These are phyloP conservation scores for Podospora tetraspora DNA, from an alignment of 495 filamentous ascomycete genomes.

Conservation along the genomic window DNA sequence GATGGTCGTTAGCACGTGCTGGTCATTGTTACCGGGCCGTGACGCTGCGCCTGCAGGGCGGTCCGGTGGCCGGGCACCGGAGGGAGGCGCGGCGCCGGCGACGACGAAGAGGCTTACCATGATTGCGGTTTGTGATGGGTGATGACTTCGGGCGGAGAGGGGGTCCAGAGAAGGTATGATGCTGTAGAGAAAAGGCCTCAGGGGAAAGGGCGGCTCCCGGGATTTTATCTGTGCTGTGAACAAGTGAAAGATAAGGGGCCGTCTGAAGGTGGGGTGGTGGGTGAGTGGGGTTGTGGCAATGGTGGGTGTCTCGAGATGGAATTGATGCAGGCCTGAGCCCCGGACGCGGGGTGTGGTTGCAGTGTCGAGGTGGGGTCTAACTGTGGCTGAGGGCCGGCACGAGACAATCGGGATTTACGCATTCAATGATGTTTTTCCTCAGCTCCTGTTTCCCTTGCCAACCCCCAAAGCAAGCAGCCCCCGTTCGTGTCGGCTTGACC, in stretches of 20 bases:
- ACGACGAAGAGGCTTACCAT: neutral
- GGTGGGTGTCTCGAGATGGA: slow-evolving; percentile 5
- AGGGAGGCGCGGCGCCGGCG: neutral
- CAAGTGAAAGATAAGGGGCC: slow-evolving; percentile 2
- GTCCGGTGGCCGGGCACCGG: neutral
- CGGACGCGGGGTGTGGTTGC: slow-evolving; percentile 2
- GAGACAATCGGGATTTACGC: neutral
- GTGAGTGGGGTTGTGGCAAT: slow-evolving; percentile 4
- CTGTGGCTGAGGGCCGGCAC: neutral
- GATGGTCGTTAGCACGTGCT: neutral
- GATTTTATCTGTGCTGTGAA: slow-evolving; percentile 7
- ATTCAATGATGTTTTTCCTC: neutral
- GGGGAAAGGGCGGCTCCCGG: neutral
- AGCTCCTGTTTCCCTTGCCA: neutral
- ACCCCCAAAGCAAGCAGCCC: neutral
- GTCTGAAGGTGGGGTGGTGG: neutral
- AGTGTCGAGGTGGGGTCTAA: neutral
- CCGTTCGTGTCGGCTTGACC: neutral
- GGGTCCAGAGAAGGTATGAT: slow-evolving; percentile 1
- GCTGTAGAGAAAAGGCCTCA: slow-evolving; percentile 7
- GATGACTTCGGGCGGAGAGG: neutral
- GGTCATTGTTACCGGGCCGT: neutral
- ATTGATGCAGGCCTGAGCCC: slow-evolving; percentile 1
- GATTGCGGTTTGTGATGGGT: neutral
- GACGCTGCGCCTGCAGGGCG: neutral